These are phyloP conservation scores for Iberis pinnata DNA, from an alignment of 345 rosid species.

Conservation along the genomic window DNA sequence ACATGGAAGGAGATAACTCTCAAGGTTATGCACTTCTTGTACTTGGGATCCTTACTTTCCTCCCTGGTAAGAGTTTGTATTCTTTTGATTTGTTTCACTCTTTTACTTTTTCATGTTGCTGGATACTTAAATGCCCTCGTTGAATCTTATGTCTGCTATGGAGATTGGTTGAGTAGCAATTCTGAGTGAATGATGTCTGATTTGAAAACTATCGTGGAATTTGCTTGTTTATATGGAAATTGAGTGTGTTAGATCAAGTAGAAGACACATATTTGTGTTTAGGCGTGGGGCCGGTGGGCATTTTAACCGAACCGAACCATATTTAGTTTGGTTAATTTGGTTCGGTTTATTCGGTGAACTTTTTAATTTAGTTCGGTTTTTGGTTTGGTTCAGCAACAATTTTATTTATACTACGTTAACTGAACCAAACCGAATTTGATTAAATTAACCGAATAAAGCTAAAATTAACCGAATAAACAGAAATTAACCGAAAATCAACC, in stretches of 20 bases:
- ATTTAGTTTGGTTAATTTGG: no score
- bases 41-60: conserved; percentile 73
- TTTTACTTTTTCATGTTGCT: not conserved
- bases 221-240: conserved; percentile 2
- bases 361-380: no score
- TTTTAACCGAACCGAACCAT: no score
- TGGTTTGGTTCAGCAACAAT: no score
- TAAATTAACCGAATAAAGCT: no score
- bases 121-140: not conserved
- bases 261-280: not conserved
- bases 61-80: conserved; percentile 48
- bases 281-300: no score
- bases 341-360: no score
- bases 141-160: not conserved
- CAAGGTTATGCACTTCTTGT: conserved; percentile 73
- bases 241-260: not conserved
- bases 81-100: not conserved
- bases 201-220: not conserved
- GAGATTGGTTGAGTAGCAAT: not conserved
- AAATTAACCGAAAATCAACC: no score
- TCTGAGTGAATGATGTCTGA: not conserved
- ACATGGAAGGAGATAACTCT: conserved; percentile 77
- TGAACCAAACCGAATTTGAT: no score
- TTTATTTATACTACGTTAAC: no score
- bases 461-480: no score